These are phyloP conservation scores for Chrysanthemum makinoi DNA, from an alignment of 129 eudicot species.

Conservation along the genomic window DNA sequence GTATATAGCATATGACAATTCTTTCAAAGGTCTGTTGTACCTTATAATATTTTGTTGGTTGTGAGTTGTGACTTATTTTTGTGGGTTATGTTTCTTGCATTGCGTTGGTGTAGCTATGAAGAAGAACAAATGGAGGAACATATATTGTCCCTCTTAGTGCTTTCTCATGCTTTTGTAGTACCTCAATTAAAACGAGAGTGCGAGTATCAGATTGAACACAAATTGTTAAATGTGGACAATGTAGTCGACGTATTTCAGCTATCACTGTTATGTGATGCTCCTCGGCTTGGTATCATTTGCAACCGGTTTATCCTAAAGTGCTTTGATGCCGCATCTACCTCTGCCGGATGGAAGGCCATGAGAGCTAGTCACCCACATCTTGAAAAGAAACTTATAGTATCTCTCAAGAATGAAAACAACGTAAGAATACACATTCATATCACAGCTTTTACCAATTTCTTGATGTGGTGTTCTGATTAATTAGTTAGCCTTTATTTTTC, in stretches of 20 bases:
- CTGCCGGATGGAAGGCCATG: conserved; percentile 97
- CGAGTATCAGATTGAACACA: conserved; percentile 50
- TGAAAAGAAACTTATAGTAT: conserved; percentile 78
- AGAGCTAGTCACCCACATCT: conserved; percentile 61
- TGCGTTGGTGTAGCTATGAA: conserved; percentile 61
- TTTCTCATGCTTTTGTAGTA: conserved; percentile 67
- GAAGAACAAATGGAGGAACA: conserved; percentile 75
- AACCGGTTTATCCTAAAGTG: conserved; percentile 56
- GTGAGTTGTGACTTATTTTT: not conserved
- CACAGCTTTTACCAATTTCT: conserved; percentile 1
- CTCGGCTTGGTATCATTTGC: conserved; percentile 67
- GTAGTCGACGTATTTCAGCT: conserved; percentile 84
- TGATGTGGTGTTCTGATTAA: not conserved
- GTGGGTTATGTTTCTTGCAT: not conserved
- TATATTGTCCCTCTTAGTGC: conserved; percentile 68
- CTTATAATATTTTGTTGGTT: not conserved
- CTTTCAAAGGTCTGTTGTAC: not conserved
- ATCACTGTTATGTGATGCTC: conserved; percentile 77
- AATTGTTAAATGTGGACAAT: conserved; percentile 59
- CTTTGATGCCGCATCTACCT: conserved; percentile 55
- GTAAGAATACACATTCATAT: conserved; percentile 40
- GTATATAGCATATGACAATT: conserved; percentile 34
- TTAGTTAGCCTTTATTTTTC: not conserved
- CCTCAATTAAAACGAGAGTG: conserved; percentile 76
- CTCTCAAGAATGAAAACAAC: conserved; percentile 65